Evolutionary conservation across 148 eudicot genomes (phyloP).

Genomic region (Nyssa sinensis): DNA sequence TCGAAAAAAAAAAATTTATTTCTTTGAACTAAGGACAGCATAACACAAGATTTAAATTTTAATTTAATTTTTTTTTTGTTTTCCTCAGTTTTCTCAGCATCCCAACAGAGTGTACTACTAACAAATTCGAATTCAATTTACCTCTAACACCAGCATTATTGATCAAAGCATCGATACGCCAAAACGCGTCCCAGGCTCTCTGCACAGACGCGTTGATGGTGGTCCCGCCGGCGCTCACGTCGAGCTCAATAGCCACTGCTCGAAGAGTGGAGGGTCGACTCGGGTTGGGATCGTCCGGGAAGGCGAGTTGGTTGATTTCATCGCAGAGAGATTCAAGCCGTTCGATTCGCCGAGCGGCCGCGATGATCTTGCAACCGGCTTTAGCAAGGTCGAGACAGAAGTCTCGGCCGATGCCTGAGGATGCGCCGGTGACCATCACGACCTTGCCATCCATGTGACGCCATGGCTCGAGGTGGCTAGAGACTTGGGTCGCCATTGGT

Average conservation of each 20-base stretch:
- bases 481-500: too few relatives aligned
- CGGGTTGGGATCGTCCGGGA: not conserved
- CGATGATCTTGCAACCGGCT: slow-evolving; percentile 57
- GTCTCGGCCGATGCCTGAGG: slow-evolving; percentile 66
- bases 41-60: too few relatives aligned
- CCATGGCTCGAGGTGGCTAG: slow-evolving; percentile 35
- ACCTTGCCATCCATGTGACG: slow-evolving; percentile 36
- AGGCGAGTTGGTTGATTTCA: slow-evolving; percentile 30
- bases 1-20: too few relatives aligned
- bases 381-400: slow-evolving; percentile 61
- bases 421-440: slow-evolving; percentile 73
- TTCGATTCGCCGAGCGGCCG: slow-evolving; percentile 58
- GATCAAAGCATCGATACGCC: slow-evolving; percentile 53
- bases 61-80: too few relatives aligned
- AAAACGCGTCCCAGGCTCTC: slow-evolving; percentile 62
- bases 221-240: slow-evolving; percentile 35
- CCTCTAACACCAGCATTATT: slow-evolving; percentile 65
- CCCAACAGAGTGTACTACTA: not conserved
- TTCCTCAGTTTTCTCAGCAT: too few relatives aligned
- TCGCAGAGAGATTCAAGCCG: slow-evolving; percentile 56
- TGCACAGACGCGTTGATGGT: slow-evolving; percentile 41
- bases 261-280: slow-evolving; percentile 1
- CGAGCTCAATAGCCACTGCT: slow-evolving; percentile 63
- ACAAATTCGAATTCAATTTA: not conserved
- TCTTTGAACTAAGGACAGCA: too few relatives aligned